A percentile compares a stretch with the other conserved stretches of the same genome.
These are phyloP conservation scores for Sugiyamaella japonica DNA, from an alignment of 1,139 yeast genomes.

Conservation along the genomic window DNA sequence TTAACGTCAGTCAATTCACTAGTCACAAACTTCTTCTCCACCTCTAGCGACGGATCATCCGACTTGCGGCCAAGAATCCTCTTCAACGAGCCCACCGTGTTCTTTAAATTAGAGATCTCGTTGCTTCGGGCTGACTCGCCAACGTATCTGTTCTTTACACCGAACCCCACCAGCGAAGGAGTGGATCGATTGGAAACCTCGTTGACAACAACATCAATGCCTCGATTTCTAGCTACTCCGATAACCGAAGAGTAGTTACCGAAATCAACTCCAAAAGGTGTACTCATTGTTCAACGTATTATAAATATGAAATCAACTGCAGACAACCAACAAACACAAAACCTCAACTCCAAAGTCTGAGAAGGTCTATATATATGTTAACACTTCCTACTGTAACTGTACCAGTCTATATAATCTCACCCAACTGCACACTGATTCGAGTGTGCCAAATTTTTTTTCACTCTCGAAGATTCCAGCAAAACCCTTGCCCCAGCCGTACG, in stretches of 20 bases:
- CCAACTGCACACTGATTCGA: background rate
- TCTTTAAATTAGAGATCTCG: slow-evolving; percentile 93
- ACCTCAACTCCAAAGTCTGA: background rate
- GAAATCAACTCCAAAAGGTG: slow-evolving; percentile 97
- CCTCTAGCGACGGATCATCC: slow-evolving; percentile 74
- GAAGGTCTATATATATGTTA: slow-evolving; percentile 1
- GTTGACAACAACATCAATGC: slow-evolving; percentile 96
- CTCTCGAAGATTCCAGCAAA: slow-evolving; percentile 14
- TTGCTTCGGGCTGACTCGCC: slow-evolving; percentile 97
- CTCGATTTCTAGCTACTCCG: slow-evolving; percentile 98
- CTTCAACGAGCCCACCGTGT: slow-evolving; percentile 92
- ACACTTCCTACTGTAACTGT: background rate
- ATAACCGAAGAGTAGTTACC: slow-evolving; percentile 92
- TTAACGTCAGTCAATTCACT: slow-evolving; percentile 66
- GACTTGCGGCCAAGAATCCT: slow-evolving; percentile 80
- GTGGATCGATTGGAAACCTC: slow-evolving; percentile 98
- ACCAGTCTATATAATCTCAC: background rate
- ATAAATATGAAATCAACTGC: background rate
- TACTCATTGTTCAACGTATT: slow-evolving; percentile 51
- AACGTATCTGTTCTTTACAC: slow-evolving; percentile 80
- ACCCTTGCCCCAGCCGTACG: slow-evolving; percentile 5
- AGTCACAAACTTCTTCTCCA: slow-evolving; percentile 73
- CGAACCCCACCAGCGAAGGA: slow-evolving; percentile 93
- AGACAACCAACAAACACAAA: background rate
- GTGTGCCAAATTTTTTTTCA: slow-evolving; percentile 10